Evolutionary conservation across 177 flowering plant genomes (phyloP).

Genomic region (Vitis hybrid): DNA sequence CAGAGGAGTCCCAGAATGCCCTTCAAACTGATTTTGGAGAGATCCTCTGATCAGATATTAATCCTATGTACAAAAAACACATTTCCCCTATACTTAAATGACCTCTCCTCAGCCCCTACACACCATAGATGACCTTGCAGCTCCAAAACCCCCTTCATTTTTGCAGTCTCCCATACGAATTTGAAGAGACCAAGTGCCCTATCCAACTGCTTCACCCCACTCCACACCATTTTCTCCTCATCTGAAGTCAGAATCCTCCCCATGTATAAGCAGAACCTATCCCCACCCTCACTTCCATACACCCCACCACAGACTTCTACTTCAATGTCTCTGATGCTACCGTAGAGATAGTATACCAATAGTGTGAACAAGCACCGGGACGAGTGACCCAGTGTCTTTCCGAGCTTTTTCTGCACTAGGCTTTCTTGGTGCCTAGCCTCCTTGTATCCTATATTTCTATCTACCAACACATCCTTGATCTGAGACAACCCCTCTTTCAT

Average conservation of each 20-base stretch:
- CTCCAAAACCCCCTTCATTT: conserved; percentile 55
- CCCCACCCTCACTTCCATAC: conserved; percentile 25
- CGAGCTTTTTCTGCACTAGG: conserved; percentile 67
- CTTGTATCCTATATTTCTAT: conserved; percentile 67
- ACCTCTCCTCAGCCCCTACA: conserved; percentile 54
- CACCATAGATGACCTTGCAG: conserved; percentile 86
- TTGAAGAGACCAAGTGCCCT: conserved; percentile 67
- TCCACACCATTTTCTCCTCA: conserved; percentile 45
- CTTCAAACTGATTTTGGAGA: too few relatives aligned
- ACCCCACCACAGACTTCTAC: conserved; percentile 71
- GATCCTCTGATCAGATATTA: conserved; percentile 12
- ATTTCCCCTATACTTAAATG: conserved; percentile 55
- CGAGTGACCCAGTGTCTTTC: conserved; percentile 72
- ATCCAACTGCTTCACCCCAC: conserved; percentile 73
- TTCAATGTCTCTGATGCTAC: conserved; percentile 57
- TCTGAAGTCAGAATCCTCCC: conserved; percentile 73
- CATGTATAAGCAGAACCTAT: conserved; percentile 49
- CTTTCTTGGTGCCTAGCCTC: conserved; percentile 62
- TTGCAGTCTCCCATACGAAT: conserved; percentile 78
- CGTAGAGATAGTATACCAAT: conserved; percentile 62
- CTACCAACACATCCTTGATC: conserved; percentile 70
- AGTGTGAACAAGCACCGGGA: conserved; percentile 81
- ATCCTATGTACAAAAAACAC: conserved; percentile 60
- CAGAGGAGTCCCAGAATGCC: too few relatives aligned
- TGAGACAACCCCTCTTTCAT: conserved; percentile 92